phyloP scores from a whole-genome alignment of 768 basidiomycete genomes.

The Mycena galericulata region DNA sequence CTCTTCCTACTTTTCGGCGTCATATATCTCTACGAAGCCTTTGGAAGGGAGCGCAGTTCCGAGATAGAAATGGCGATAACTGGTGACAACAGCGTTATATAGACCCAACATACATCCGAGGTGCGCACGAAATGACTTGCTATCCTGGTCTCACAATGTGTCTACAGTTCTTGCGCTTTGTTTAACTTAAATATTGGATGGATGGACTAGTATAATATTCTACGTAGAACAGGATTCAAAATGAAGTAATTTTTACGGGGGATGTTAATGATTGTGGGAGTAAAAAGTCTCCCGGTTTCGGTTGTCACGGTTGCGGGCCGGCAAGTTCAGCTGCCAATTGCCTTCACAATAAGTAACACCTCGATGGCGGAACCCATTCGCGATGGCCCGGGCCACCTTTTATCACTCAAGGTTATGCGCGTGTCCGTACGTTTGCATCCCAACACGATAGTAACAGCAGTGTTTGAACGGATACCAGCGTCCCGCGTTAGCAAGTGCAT shows the following conservation, averaged over 20 bases:
- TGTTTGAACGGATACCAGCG: constrained; percentile 58
- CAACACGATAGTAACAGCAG: neutral
- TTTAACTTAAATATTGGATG: too few species aligned
- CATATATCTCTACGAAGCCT: constrained; percentile 69
- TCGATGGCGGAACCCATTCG: constrained; percentile 28
- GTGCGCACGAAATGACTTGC: too few species aligned
- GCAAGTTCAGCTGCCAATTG: too few species aligned
- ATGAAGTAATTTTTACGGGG: too few species aligned
- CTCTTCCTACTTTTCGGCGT: constrained; percentile 79
- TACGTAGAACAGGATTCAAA: too few species aligned
- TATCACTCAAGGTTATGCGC: constrained; percentile 90
- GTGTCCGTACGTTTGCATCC: constrained; percentile 72
- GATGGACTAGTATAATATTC: too few species aligned
- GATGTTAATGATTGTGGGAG: too few species aligned
- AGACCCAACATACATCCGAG: neutral
- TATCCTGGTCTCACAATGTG: too few species aligned
- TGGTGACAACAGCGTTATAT: constrained; percentile 2
- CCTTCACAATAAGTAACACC: neutral
- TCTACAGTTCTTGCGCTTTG: too few species aligned
- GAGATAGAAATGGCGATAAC: constrained; percentile 35
- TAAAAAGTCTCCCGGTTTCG: too few species aligned
- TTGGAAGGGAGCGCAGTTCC: constrained; percentile 35
- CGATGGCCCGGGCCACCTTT: constrained; percentile 72
- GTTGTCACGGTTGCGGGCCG: too few species aligned
- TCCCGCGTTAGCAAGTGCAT: constrained; percentile 78